Conservation (phyloP, 306 rosid species). For the Canavalia gladiata region DNA sequence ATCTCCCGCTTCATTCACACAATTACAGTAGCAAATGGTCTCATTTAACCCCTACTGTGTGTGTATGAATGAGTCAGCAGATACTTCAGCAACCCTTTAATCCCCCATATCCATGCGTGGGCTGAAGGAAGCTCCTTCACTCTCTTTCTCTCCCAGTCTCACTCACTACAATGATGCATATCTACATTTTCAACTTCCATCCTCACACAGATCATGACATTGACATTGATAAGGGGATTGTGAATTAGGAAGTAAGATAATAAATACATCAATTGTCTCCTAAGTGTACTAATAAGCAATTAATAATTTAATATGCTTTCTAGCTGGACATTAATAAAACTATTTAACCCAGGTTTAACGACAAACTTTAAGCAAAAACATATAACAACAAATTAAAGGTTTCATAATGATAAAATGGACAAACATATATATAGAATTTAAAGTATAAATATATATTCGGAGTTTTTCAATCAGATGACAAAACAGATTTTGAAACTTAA, state of each 20-base stretch:
- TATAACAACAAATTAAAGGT: background rate
- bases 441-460: background rate
- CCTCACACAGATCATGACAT: background rate
- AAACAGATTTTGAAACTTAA: constrained; percentile 16
- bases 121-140: constrained; percentile 66
- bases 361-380: background rate
- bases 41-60: background rate
- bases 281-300: background rate
- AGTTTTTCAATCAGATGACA: constrained; percentile 28
- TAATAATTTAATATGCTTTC: background rate
- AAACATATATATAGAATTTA: background rate
- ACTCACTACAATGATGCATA: background rate
- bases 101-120: constrained; percentile 49
- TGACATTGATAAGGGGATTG: background rate
- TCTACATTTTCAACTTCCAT: background rate
- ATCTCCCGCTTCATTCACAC: constrained; percentile 52
- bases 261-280: background rate
- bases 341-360: background rate
- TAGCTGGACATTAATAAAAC: background rate
- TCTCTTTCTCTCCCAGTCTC: constrained; percentile 47
- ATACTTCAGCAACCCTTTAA: constrained; percentile 53
- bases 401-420: background rate
- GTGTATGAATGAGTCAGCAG: constrained; percentile 49
- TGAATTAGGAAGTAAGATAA: background rate
- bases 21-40: constrained; percentile 31